phyloP scores from a whole-genome alignment of 2,329 filamentous ascomycete species.

The Diplodia scrobiculata region DNA sequence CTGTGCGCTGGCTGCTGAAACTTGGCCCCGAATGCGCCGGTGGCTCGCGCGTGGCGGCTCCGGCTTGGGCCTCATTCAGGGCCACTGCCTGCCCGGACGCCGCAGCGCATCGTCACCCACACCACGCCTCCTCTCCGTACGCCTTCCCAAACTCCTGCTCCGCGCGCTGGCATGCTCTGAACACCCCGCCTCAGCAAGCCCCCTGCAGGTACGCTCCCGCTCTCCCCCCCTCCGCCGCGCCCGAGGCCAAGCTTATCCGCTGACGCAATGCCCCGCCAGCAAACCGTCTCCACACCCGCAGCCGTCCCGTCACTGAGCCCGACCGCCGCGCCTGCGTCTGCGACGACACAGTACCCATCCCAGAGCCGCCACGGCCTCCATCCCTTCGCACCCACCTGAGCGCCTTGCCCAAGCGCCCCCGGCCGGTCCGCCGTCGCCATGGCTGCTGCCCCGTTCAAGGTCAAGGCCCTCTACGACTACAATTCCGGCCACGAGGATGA shows the following conservation, averaged over 20 bases:
- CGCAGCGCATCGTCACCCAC: slow-evolving; percentile 19
- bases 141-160: background rate
- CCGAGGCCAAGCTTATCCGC: slow-evolving; percentile 18
- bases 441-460: slow-evolving; percentile 65
- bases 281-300: slow-evolving; percentile 19
- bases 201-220: slow-evolving; percentile 6
- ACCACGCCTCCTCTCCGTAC: slow-evolving; percentile 16
- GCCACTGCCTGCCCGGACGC: slow-evolving; percentile 18
- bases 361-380: background rate
- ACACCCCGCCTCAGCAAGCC: background rate
- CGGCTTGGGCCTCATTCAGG: slow-evolving; percentile 21
- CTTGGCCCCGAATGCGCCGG: slow-evolving; percentile 9
- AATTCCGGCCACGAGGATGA: slow-evolving; percentile 91
- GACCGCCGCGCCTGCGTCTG: slow-evolving; percentile 8
- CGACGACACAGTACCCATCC: background rate
- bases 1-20: slow-evolving; percentile 25
- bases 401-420: slow-evolving; percentile 12
- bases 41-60: slow-evolving; percentile 2
- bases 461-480: slow-evolving; percentile 96
- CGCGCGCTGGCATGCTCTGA: slow-evolving; percentile 9
- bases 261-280: slow-evolving; percentile 30
- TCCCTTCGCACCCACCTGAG: background rate
- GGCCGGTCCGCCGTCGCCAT: slow-evolving; percentile 25
- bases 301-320: slow-evolving; percentile 7
- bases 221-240: slow-evolving; percentile 2